A percentile compares a stretch with the other conserved stretches of the same genome.
These are phyloP conservation scores for Cadophora malorum DNA, from an alignment of 2,329 filamentous ascomycete species.

Conservation along the genomic window DNA sequence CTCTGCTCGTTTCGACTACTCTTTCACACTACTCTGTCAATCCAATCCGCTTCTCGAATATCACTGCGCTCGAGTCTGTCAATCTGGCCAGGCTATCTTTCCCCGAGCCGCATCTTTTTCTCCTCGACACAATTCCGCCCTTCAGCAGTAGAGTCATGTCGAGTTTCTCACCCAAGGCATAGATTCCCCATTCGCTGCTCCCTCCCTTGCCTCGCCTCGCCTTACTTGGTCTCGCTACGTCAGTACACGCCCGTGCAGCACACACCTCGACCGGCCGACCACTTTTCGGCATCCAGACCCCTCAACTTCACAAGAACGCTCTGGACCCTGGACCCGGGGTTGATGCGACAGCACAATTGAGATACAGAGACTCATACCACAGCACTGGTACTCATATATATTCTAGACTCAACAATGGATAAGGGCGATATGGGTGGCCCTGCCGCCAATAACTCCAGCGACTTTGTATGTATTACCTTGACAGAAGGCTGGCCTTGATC, in stretches of 20 bases:
- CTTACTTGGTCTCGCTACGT: slow-evolving; percentile 6
- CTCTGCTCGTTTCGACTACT: neutral
- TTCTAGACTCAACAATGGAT: slow-evolving; percentile 41
- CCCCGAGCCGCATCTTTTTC: slow-evolving; percentile 7
- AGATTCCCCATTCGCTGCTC: neutral
- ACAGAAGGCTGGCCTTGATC: slow-evolving; percentile 8
- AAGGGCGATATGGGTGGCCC: slow-evolving; percentile 43
- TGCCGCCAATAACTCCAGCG: slow-evolving; percentile 82
- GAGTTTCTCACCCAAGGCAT: neutral
- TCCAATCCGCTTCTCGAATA: neutral
- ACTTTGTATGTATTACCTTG: slow-evolving; percentile 75
- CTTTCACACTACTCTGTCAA: too few species aligned
- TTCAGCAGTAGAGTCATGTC: neutral
- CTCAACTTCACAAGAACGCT: slow-evolving; percentile 11
- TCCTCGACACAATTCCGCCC: neutral
- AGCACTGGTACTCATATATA: neutral
- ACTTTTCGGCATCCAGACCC: slow-evolving; percentile 7
- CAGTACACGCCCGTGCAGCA: slow-evolving; percentile 7
- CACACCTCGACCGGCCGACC: slow-evolving; percentile 9
- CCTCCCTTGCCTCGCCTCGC: neutral
- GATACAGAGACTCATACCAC: neutral
- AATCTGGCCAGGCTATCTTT: slow-evolving; percentile 2
- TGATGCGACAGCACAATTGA: slow-evolving; percentile 2
- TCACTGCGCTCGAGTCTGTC: neutral
- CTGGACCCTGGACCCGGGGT: slow-evolving; percentile 11